These are phyloP conservation scores for Ensete ventricosum DNA, from an alignment of 176 grass and related monocot species.

Conservation along the genomic window DNA sequence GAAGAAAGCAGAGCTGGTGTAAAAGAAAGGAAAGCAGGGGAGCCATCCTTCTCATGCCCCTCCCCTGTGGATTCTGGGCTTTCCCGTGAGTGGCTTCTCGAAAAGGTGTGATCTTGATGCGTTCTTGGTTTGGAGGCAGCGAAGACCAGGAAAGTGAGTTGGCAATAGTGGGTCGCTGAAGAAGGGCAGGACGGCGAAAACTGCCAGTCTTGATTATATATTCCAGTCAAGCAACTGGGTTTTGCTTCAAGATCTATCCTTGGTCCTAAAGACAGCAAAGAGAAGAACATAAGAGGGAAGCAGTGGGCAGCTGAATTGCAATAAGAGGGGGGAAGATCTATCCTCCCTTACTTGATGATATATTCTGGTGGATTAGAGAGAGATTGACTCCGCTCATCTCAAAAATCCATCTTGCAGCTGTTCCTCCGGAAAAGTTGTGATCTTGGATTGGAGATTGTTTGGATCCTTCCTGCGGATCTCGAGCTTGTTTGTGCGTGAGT, in stretches of 20 bases:
- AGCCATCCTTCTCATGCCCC: conserved; percentile 13
- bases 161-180: background rate
- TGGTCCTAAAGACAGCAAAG: background rate
- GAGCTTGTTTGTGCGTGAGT: background rate
- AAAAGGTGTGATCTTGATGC: conserved; percentile 20
- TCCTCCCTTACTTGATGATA: background rate
- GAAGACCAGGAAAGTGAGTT: background rate
- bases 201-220: background rate
- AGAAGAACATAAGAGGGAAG: background rate
- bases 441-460: conserved; percentile 9
- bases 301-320: background rate
- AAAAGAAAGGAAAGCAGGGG: conserved; percentile 11
- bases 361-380: background rate
- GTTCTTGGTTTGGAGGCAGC: conserved; percentile 5
- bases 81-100: conserved; percentile 22
- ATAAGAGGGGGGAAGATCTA: background rate
- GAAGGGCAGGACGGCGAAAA: background rate
- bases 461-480: background rate
- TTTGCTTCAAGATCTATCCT: conserved; percentile 4
- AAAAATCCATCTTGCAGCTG: conserved; percentile 8
- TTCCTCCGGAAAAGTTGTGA: conserved; percentile 5
- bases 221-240: background rate
- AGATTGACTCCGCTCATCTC: background rate
- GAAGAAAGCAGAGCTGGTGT: background rate
- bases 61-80: conserved; percentile 11